phyloP scores from a whole-genome alignment of 2,329 filamentous ascomycete species.

The Trichophyton schoenleinii region DNA sequence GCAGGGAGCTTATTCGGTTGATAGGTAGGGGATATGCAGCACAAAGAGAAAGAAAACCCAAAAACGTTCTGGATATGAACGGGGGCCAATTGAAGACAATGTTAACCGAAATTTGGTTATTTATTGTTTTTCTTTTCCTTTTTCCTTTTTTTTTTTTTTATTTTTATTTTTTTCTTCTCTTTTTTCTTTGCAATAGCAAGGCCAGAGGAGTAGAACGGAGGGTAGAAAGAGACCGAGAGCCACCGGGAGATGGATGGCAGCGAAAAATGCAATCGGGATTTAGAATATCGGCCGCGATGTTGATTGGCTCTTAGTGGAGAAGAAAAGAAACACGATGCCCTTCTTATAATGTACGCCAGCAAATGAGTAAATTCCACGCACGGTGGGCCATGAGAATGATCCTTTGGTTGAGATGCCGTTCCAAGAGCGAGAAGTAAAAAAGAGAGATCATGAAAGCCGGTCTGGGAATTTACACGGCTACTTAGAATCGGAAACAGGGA shows the following conservation, averaged over 20 bases:
- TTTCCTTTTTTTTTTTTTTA: background rate
- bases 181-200: background rate
- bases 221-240: background rate
- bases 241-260: background rate
- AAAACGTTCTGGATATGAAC: background rate
- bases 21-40: background rate
- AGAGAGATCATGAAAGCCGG: conserved; percentile 3
- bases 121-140: background rate
- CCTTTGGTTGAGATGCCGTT: background rate
- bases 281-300: background rate
- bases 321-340: conserved; percentile 6
- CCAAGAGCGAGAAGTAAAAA: background rate
- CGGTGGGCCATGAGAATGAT: background rate
- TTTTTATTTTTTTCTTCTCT: background rate
- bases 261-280: background rate
- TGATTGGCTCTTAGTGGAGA: background rate
- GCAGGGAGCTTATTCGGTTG: background rate
- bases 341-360: conserved; percentile 11
- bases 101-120: background rate
- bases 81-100: background rate
- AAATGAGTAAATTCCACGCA: conserved; percentile 7
- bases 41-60: background rate
- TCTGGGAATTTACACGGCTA: background rate
- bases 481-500: background rate
- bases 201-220: background rate